Evolutionary conservation across 2,329 filamentous ascomycete genomes (phyloP), one percentile per base, ranked within the genome.

Genomic region (Aspergillus aculeatinus): DNA sequence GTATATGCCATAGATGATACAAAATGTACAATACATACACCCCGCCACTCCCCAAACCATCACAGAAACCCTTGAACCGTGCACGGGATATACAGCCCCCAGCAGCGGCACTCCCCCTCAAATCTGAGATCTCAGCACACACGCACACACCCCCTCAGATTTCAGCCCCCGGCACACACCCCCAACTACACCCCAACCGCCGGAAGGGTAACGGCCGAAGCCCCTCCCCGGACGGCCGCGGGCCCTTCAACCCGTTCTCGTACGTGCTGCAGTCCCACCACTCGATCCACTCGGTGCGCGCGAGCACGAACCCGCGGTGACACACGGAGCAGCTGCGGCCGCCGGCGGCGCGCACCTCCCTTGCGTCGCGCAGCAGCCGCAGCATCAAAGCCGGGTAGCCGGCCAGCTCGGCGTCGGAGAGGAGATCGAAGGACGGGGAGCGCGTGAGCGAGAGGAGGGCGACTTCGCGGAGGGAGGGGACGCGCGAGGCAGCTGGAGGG

Each of bases 251-350:
- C 3, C 72, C 73, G 50, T 73, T 77, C 61, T 78, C 76, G 60
- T 73, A 72, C 1, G 75, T 74, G 14, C 67, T 70, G 57, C 74
- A 74, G 60, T 78, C 76, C 76, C 76, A 78, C 76, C 76, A 78
- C 61, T 80, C 79, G 21, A 79, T 68, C 77, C 79, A 81, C 62
- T 77, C 71, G 0, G 74, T 70, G 10, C 78, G 74, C 16, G 78
- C 72, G 53, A 79, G 68, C 5, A 81, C 73, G 50, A 77, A 80
- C 7, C 67, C 68, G 11, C 71, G 71, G 31, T 71, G 66, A 55
- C 79, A 81, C 0, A 77, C 68, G 0, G 76, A 78, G 60, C 79
- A 81, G 27, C 59, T 57, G 52, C 73, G 70, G 4, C 74, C 77
- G 1, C 78, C 78, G 0, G 70, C 70, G 50, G 68, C 65, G n/a